Percentiles rank a stretch among this genome's conserved stretches.
phyloP scores from a whole-genome alignment of 1,284 basidiomycete genomes.

The Cryptococcus neoformans region DNA sequence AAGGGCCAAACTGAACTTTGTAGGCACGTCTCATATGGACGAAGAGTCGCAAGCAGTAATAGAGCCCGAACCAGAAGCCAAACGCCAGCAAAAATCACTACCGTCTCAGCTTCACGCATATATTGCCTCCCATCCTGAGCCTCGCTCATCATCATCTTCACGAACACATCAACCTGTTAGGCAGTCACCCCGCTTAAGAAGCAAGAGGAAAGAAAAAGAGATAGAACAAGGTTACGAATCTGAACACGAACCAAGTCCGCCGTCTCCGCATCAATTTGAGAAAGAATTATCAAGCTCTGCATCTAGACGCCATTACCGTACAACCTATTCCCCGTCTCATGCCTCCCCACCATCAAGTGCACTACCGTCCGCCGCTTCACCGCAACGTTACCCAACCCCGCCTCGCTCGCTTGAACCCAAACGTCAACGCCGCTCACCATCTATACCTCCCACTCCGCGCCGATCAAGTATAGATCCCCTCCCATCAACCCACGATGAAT shows the following conservation, averaged over 20 bases:
- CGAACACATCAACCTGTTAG: conserved; percentile 17
- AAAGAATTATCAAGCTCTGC: no score
- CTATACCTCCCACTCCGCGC: conserved; percentile 18
- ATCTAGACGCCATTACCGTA: no score
- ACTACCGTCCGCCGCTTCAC: not conserved
- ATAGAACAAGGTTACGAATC: no score
- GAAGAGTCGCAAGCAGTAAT: not conserved
- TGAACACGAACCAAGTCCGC: no score
- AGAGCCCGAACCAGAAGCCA: not conserved
- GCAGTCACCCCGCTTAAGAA: conserved; percentile 18
- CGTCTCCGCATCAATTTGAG: no score
- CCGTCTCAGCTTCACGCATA: conserved; percentile 4
- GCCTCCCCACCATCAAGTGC: conserved; percentile 1
- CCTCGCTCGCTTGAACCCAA: conserved; percentile 8
- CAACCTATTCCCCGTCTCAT: no score
- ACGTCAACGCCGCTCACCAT: not conserved
- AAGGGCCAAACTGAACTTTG: not conserved
- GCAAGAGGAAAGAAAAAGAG: conserved; percentile 30
- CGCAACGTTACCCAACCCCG: not conserved
- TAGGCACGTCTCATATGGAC: not conserved
- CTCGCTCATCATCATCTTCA: not conserved
- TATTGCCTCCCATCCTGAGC: conserved; percentile 3
- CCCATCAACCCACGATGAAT: conserved; percentile 27
- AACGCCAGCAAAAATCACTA: not conserved
- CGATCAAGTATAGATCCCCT: conserved; percentile 23